Base-by-base conservation (phyloP, 192 early-diverging fungal species). In the Coemansia sp. region DNA sequence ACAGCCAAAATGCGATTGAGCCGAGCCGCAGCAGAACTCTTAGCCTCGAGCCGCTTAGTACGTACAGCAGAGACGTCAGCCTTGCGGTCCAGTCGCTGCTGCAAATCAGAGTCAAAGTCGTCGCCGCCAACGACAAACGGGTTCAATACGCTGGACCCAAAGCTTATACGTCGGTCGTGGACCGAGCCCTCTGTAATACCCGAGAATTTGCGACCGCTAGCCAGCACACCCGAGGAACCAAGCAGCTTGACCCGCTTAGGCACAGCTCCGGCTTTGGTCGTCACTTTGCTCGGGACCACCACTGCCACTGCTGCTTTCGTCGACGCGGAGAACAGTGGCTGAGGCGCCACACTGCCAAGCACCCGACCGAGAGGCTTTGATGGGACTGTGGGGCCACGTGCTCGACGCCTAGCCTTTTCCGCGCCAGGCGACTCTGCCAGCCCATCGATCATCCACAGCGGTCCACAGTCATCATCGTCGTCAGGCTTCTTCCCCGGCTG, bases 131-230 rank as follows among this genome's bases (percentile, higher is more conserved):
- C 68, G 0, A 82, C 75, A 35, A 82, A 82, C 9, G 78, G 78
- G 32, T 75, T 81, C 32, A 63, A 52, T 3, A 62, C 63, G 60
- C 52, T 64, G 16, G 65, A 64, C 20, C 78, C 78, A 59, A 81
- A 81, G 67, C 78, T 81, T 50, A 81, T 59, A 1, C 78, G 78
- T n/a, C 67, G 70, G 64, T 81, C 78, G 49, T 81, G 78, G 15
- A 81, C 78, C 0, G 78, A 81, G 22, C 78, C 78, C 56, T 75
- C 78, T 9, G 78, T 81, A 0, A 71, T 55, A 20, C 44, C 45
- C 6, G 55, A 58, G 34, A 35, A 18, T 34, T 58, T 53, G 50
- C 50, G 50, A 3, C 49, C 44, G 18, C 44, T 3, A 4, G 41
- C 44, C 44, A 39, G 20, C 59, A 45, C 38, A 61, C 32, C 59